phyloP scores from a whole-genome alignment of 495 filamentous ascomycete species.

The Friedmanniomyces simplex region DNA sequence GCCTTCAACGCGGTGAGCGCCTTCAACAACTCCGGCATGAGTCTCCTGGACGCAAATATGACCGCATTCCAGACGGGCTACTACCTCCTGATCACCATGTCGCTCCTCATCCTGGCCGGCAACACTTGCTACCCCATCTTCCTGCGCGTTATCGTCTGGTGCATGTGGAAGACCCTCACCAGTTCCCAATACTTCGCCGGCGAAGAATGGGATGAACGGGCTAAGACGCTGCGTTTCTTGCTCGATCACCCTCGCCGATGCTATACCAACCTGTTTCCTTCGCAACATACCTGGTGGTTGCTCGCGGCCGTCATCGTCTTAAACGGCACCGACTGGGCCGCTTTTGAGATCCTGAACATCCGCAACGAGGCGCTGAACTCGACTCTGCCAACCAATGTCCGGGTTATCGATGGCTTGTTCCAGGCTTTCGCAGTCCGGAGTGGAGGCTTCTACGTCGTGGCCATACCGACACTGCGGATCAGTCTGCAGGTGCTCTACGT shows the following conservation, averaged over 20 bases:
- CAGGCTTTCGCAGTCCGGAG: slow-evolving; percentile 73
- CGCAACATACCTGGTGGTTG: slow-evolving; percentile 70
- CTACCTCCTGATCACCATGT: slow-evolving; percentile 69
- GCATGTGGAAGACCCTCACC: slow-evolving; percentile 31
- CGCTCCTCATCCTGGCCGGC: slow-evolving; percentile 67
- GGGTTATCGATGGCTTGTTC: slow-evolving; percentile 69
- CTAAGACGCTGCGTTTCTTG: slow-evolving; percentile 67
- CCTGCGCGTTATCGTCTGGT: slow-evolving; percentile 66
- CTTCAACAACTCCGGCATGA: slow-evolving; percentile 86
- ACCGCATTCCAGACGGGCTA: slow-evolving; percentile 51
- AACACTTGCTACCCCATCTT: slow-evolving; percentile 77
- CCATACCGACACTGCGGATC: slow-evolving; percentile 58
- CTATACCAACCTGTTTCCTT: slow-evolving; percentile 76
- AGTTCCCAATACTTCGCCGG: slow-evolving; percentile 34
- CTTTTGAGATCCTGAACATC: slow-evolving; percentile 71
- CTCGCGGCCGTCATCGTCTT: slow-evolving; percentile 58
- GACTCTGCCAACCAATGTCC: slow-evolving; percentile 43
- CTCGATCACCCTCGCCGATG: slow-evolving; percentile 66
- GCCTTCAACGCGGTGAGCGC: slow-evolving; percentile 63
- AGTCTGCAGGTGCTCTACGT: slow-evolving; percentile 74
- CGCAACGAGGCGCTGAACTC: slow-evolving; percentile 52
- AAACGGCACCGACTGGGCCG: slow-evolving; percentile 72
- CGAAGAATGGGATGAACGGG: slow-evolving; percentile 38
- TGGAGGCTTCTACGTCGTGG: slow-evolving; percentile 76
- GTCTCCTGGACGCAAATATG: slow-evolving; percentile 72